Evolutionary conservation across 352 stramenopile genomes (phyloP).

Genomic region (Phytophthora boehmeriae): DNA sequence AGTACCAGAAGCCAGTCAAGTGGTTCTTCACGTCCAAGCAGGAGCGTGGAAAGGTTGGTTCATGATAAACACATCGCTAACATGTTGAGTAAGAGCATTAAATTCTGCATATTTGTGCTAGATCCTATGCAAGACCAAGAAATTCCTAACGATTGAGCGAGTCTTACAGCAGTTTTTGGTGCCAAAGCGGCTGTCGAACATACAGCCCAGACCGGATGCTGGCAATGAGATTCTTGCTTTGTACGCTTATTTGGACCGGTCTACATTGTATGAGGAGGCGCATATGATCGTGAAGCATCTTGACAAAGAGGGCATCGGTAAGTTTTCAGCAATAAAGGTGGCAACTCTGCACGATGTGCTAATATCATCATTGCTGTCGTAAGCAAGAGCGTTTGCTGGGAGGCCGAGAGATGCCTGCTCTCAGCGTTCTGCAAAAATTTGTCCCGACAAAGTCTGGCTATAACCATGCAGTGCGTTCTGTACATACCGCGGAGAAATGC

Average conservation of each 20-base stretch:
- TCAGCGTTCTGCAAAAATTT: slow-evolving; percentile 73
- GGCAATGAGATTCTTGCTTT: slow-evolving; percentile 57
- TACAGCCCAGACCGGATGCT: slow-evolving; percentile 19
- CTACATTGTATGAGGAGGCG: slow-evolving; percentile 36
- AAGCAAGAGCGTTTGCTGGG: slow-evolving; percentile 39
- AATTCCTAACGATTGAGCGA: slow-evolving; percentile 48
- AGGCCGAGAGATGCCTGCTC: slow-evolving; percentile 53
- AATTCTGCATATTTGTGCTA: slow-evolving; percentile 13
- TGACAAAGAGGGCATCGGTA: slow-evolving; percentile 45
- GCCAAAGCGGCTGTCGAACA: slow-evolving; percentile 25
- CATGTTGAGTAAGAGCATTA: background rate
- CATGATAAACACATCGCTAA: background rate
- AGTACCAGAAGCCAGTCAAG: slow-evolving; percentile 66
- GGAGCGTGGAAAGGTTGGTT: slow-evolving; percentile 61
- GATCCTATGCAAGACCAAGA: slow-evolving; percentile 73
- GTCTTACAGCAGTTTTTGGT: slow-evolving; percentile 59
- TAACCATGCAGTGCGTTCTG: slow-evolving; percentile 68
- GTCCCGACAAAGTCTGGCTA: slow-evolving; percentile 72
- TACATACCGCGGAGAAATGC: slow-evolving; percentile 69
- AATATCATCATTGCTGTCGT: too few relatives aligned
- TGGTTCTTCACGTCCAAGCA: slow-evolving; percentile 82
- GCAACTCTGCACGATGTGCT: too few relatives aligned
- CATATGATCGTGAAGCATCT: slow-evolving; percentile 66
- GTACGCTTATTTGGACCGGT: slow-evolving; percentile 61
- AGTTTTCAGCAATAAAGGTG: background rate